Conservation (phyloP, 1,139 yeast species). For the Suhomyces kunorum region DNA sequence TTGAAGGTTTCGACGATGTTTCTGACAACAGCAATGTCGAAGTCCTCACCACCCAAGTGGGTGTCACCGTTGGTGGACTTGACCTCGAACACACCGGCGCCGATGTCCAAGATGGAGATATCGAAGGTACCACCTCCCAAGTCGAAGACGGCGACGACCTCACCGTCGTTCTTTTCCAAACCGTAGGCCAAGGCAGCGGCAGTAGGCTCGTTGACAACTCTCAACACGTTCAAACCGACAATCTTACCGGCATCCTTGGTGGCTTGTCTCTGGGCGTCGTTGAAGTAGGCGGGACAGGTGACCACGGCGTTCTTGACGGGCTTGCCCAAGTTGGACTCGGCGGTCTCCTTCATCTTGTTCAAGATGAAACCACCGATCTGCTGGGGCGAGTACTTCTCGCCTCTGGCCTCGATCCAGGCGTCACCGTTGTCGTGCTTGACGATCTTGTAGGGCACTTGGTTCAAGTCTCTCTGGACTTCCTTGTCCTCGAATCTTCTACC, state of each 20-base stretch:
- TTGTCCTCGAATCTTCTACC: slow-evolving; percentile 97
- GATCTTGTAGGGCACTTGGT: slow-evolving; percentile 96
- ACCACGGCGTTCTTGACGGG: slow-evolving; percentile 85
- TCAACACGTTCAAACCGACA: slow-evolving; percentile 91
- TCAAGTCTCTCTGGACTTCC: slow-evolving; percentile 95
- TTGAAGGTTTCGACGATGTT: slow-evolving; percentile 90
- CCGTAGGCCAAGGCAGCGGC: slow-evolving; percentile 99
- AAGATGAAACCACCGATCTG: slow-evolving; percentile 97
- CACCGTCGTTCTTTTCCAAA: slow-evolving; percentile 77
- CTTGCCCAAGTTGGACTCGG: slow-evolving; percentile 88
- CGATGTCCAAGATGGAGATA: slow-evolving; percentile 80
- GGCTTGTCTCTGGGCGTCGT: slow-evolving; percentile 98
- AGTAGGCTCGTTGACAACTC: slow-evolving; percentile 98
- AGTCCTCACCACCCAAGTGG: slow-evolving; percentile 91
- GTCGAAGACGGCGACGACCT: slow-evolving; percentile 82
- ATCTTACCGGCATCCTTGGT: slow-evolving; percentile 98
- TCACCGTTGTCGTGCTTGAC: slow-evolving; percentile 96
- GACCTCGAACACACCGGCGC: slow-evolving; percentile 86
- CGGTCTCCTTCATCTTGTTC: slow-evolving; percentile 97
- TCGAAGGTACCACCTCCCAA: slow-evolving; percentile 91
- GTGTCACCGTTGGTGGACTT: slow-evolving; percentile 90
- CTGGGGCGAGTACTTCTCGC: slow-evolving; percentile 91
- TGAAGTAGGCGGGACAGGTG: slow-evolving; percentile 97
- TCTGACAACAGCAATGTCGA: slow-evolving; percentile 82
- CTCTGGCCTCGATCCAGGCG: slow-evolving; percentile 98